Evolutionary conservation across 148 eudicot species (phyloP), one percentile per base, ranked within the genome.

Genomic region (Limonium bicolor): DNA sequence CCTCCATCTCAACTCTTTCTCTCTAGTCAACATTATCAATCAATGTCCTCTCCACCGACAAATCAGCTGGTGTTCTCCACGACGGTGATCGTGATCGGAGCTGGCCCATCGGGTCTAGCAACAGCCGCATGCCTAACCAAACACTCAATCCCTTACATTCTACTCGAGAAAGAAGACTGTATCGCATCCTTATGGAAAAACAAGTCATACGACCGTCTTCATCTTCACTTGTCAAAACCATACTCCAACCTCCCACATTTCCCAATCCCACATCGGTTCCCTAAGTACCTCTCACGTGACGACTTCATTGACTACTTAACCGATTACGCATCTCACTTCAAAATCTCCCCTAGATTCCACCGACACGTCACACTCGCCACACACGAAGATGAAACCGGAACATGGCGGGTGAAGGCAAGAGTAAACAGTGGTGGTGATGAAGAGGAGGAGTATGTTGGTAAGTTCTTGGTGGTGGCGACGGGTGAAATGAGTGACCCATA

Each of bases 151-250:
- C 73, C 75, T 0, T 46, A 55, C 33, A 16, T 78, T 3, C 21
- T 78, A 7, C 49, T 78, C 0, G 86, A 78, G 33, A 32, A 20
- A 37, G 81, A 74, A 39, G 75, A 74, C 51, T 74, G 86, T 36
- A 61, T 21, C 6, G 63, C 62, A 26, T 65, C 67, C 1, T 54
- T 71, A 0, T 74, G 77, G 78, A 70, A 60, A 12, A 71, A 78
- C 29, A 36, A 59, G 19, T 19, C 81, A 7, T 78, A 78, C 5
- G 75, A 78, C 49, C 25, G 75, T 0, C 53, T 73, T 7, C 68
- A 67, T 20, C 80, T 78, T 5, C 86, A 78, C 29, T 27, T 78
- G 7, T 64, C 67, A 0, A 78, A 73, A 23, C 46, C 64, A 5
- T 61, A 70, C 29, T 73, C 77, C 29, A 20, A 52, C 0, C 28